phyloP scores from a whole-genome alignment of 805 yeast species.

The Metschnikowia santaceciliae region DNA sequence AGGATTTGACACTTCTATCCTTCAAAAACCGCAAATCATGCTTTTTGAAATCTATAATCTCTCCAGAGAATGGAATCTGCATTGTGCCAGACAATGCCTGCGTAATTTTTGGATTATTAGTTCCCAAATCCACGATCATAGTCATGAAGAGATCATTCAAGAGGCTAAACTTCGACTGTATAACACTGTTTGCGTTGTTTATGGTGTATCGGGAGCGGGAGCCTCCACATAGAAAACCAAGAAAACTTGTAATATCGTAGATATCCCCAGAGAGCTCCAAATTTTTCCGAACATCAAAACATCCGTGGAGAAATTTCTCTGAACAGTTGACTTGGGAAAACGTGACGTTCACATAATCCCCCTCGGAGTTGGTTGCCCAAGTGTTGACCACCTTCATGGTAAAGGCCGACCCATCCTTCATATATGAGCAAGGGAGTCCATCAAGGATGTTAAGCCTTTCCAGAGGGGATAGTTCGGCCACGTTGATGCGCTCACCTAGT shows the following conservation, averaged over 20 bases:
- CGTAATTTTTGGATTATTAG: neutral
- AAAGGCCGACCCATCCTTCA: constrained; percentile 11
- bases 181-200: constrained; percentile 5
- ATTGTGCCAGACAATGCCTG: neutral
- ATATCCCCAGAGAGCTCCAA: constrained; percentile 1
- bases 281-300: constrained; percentile 1
- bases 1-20: neutral
- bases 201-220: constrained; percentile 2
- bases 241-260: constrained; percentile 2
- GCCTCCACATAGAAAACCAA: constrained; percentile 10
- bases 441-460: constrained; percentile 10
- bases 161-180: constrained; percentile 4
- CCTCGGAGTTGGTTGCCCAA: neutral
- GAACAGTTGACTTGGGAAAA: constrained; percentile 8
- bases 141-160: constrained; percentile 7
- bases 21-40: constrained; percentile 31
- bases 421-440: constrained; percentile 14
- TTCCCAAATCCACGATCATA: constrained; percentile 5
- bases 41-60: constrained; percentile 32
- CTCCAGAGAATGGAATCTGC: constrained; percentile 22
- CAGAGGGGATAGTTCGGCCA: neutral
- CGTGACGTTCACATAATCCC: constrained; percentile 5
- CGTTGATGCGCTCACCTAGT: constrained; percentile 5
- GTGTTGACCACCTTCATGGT: neutral
- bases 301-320: constrained; percentile 8